Evolutionary conservation across 768 basidiomycete species (phyloP), one percentile per base, ranked within the genome.

Genomic region (Lactarius indigo): DNA sequence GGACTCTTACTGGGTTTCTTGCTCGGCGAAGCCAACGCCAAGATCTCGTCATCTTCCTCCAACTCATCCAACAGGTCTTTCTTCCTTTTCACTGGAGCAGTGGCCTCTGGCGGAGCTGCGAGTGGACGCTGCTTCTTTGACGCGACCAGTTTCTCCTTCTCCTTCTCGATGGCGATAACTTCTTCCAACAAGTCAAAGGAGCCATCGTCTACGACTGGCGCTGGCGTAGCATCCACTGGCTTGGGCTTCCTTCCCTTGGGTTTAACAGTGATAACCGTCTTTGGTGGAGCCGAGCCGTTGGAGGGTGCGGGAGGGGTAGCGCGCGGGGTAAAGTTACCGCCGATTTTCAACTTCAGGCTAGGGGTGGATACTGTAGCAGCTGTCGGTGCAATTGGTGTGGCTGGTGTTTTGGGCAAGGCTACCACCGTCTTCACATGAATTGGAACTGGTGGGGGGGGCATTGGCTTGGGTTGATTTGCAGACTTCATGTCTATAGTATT

Each of bases 141-240:
- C 12, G 63, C 66, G 57, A 55, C 61, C 41, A 69, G 64, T 61
- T 68, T 72, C 64, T 78, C 76, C 60, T 75, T 72, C 59, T 73
- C 72, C 62, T 73, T 74, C 73, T 92, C 91, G 47, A 92, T 89
- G 9, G 91, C 91, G 62, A 92, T 83, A 23, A 93, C 90, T 74
- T 92, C 91, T 74, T 91, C 89, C 2, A 91, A 78, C 47, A 93
- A 80, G 72, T 93, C 91, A 70, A 90, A 86, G 33, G 88, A 89
- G n/a, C 89, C 90, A 75, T 92, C 90, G 70, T 92, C 89, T 3
- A 74, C 71, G 39, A 59, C 56, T 0, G 69, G 83, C 2, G 87
- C 86, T 1, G 88, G 84, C 2, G 85, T 84, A 20, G 82, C 70
- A 42, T 78, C 82, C 15, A 76, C 72, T 39, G 76, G 76, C 71